Base-by-base conservation (phyloP, 768 basidiomycete genomes). In the Albatrellus ellisii region DNA sequence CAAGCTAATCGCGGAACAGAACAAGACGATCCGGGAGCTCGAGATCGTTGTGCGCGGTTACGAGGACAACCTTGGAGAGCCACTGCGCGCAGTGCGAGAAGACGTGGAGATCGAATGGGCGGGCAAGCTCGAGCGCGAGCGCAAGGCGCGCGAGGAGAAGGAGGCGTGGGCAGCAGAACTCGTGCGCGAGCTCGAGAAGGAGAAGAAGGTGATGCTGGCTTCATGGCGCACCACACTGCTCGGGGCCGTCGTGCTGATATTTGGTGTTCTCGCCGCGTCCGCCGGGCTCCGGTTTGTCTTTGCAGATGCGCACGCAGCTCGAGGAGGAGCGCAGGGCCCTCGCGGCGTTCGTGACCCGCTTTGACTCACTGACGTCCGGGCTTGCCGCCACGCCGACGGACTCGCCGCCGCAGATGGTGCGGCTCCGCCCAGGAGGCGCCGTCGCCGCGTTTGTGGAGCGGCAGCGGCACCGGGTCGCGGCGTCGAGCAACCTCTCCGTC, bases 251-350 rank as follows among this genome's bases (percentile, higher is more conserved):
- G 33, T 34, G 42, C 41, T 39, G 36, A 44, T 26, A 28, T 36
- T 24, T 2, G 18, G 10, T 21, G 20, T 36, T 12, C 12, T 31
- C n/a, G n/a, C n/a, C n/a, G n/a, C n/a, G n/a, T n/a, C n/a, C n/a
- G n/a, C n/a, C n/a, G n/a, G n/a, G n/a, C n/a, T n/a, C n/a, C n/a
- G 29, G 21, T 36, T 36, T 15, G 24, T 11, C 9, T 20, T 1
- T 9, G 5, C 47, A 81, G 79, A 53, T 64, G 45, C 64, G 82
- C 38, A 56, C 62, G 26, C 77, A 77, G 49, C 59, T 88, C 39
- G 85, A 89, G 56, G 79, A 79, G 33, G 85, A 89, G 60, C 72
- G 85, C 27, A 66, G 75, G 18, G 86, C 83, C 7, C 66, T 90
- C 29, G 73, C 81, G 3, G 71, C 83, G 5, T 90, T 90, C 51